phyloP scores from a whole-genome alignment of 495 filamentous ascomycete species.

The Talaromyces ruber region DNA sequence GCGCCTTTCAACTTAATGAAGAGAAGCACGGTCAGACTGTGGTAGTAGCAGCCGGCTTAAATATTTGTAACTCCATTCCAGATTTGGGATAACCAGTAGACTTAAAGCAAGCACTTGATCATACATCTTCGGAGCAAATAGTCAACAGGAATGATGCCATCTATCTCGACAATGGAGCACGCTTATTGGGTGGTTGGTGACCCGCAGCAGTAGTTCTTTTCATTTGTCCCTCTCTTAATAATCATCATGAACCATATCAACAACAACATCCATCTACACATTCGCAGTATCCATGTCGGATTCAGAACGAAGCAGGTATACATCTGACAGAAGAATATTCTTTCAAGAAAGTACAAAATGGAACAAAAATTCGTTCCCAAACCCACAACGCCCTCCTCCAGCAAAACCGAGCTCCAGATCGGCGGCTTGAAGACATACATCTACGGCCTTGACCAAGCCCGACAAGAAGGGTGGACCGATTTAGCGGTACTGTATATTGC shows the following conservation, averaged over 20 bases:
- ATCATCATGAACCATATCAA: not conserved
- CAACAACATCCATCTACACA: not conserved
- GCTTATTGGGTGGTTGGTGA: not conserved
- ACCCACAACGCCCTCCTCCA: not conserved
- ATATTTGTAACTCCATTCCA: not conserved
- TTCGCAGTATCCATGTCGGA: not conserved
- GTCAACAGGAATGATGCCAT: not conserved
- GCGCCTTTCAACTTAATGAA: no score
- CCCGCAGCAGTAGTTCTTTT: not conserved
- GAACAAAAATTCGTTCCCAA: not conserved
- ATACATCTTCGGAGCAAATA: not conserved
- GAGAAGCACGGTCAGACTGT: not conserved
- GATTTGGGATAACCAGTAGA: not conserved
- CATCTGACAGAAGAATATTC: not conserved
- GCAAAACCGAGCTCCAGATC: not conserved
- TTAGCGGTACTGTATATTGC: slow-evolving; percentile 1
- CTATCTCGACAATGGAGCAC: not conserved
- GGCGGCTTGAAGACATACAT: slow-evolving; percentile 1
- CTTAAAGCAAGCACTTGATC: not conserved
- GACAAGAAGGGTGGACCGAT: not conserved
- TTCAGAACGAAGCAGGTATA: not conserved
- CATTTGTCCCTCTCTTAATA: not conserved
- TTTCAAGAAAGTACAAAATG: not conserved
- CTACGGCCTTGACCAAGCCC: slow-evolving; percentile 1
- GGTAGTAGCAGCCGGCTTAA: not conserved